Evolutionary conservation across 1,139 yeast species (phyloP), one percentile per base, ranked within the genome.

Genomic region (Blastobotrys serpentis): DNA sequence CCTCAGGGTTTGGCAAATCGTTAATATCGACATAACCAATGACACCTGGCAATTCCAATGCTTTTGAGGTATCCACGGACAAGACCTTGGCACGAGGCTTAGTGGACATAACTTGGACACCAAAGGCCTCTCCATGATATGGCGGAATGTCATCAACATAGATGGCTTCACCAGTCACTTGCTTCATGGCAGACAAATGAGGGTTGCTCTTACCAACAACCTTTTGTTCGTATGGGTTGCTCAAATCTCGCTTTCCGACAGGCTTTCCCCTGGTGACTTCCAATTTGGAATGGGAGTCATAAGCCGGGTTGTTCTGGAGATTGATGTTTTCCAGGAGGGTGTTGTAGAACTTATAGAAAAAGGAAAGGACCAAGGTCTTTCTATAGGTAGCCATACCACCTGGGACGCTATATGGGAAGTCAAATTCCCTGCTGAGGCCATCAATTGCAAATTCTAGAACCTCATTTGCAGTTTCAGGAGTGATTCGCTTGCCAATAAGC

Each of bases 341-440:
- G 41, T 70, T 68, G 59, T 61, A 66, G 51, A 73, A 73, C 54
- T 69, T 70, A 64, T 68, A 73, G 54, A 73, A 73, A 56, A 73
- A 73, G 10, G 76, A 71, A 42, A 72, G 52, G 11, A 74, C 67
- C 46, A 73, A 60, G 5, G 76, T 66, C 40, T 72, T 59, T 44
- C 77, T 61, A 53, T 66, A 73, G 2, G 70, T 59, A 0, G 77
- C 74, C 76, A 72, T 73, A 10, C 77, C 77, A 46, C 77, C 77
- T 3, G 77, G 77, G 22, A 73, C 77, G 18, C 65, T 64, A 55
- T 57, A 73, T 1, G 72, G 66, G 46, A 73, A 60, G 22, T 68
- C 61, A 50, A 64, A 71, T 50, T 73, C 77, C 22, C 56, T 49
- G 26, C 60, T 59, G 14, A 73, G 64, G 2, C 52, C 46, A 33